Evolutionary conservation across 2,329 filamentous ascomycete genomes (phyloP).

Genomic region (Ophioceras dolichostomum): DNA sequence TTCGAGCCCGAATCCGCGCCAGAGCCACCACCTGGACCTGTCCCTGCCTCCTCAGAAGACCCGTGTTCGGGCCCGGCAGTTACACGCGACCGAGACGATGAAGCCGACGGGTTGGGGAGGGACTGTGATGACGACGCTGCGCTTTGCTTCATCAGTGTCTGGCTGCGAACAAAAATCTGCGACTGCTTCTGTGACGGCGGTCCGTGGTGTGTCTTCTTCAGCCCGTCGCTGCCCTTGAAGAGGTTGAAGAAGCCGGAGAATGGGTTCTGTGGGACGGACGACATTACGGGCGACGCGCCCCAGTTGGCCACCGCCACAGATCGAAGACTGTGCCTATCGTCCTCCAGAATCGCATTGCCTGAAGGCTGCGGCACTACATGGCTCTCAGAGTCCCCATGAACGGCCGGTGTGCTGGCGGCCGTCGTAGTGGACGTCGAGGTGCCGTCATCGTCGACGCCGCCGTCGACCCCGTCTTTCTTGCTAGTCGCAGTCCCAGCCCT

Average conservation of each 20-base stretch:
- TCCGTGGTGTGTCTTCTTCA: too few relatives aligned
- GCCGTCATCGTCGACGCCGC: background rate
- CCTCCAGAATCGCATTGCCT: slow-evolving; percentile 52
- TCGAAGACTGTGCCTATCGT: slow-evolving; percentile 47
- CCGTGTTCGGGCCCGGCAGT: slow-evolving; percentile 36
- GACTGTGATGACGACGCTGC: too few relatives aligned
- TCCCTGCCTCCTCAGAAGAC: slow-evolving; percentile 17
- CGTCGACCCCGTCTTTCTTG: background rate
- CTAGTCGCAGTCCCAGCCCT: background rate
- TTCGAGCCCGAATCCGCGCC: too few relatives aligned
- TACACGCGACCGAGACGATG: slow-evolving; percentile 26
- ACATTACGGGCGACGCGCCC: slow-evolving; percentile 9
- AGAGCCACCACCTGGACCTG: too few relatives aligned
- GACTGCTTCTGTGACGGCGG: slow-evolving; percentile 42
- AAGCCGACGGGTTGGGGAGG: slow-evolving; percentile 15
- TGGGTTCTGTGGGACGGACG: slow-evolving; percentile 30
- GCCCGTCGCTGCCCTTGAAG: slow-evolving; percentile 48
- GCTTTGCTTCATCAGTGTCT: slow-evolving; percentile 49
- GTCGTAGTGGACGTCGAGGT: background rate
- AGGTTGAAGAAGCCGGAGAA: slow-evolving; percentile 59
- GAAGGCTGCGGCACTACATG: slow-evolving; percentile 61
- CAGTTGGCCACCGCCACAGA: slow-evolving; percentile 20
- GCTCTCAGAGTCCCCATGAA: too few relatives aligned
- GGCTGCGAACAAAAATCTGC: slow-evolving; percentile 65
- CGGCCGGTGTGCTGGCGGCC: slow-evolving; percentile 14